phyloP scores from a whole-genome alignment of 1,284 basidiomycete species.

The Stygiomarasmius scandens region DNA sequence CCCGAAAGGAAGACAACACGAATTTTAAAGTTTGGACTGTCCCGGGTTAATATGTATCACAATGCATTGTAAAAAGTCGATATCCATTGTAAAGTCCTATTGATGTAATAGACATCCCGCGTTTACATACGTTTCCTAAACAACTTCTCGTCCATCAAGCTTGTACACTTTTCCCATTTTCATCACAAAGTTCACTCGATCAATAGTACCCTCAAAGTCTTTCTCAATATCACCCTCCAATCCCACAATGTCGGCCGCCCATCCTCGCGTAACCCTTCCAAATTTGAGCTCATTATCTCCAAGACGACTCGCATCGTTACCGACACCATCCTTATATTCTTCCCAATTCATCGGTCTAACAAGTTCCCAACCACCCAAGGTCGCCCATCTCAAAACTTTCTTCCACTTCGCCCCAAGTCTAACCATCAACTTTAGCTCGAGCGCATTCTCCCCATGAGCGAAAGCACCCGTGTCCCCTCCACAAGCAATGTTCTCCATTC shows the following conservation, averaged over 20 bases:
- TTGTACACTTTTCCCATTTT: conserved; percentile 58
- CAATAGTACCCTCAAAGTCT: conserved; percentile 52
- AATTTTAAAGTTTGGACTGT: no score
- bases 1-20: background rate
- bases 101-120: no score
- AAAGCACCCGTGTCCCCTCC: conserved; percentile 70
- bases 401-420: conserved; percentile 54
- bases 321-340: background rate
- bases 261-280: conserved; percentile 53
- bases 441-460: conserved; percentile 60
- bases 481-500: conserved; percentile 53
- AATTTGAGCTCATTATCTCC: conserved; percentile 64
- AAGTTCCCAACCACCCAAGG: conserved; percentile 61
- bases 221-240: conserved; percentile 49
- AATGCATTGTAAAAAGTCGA: no score
- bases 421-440: conserved; percentile 66
- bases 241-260: conserved; percentile 62
- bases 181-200: conserved; percentile 58
- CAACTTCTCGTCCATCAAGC: conserved; percentile 33
- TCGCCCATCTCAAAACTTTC: conserved; percentile 60
- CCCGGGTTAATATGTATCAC: no score
- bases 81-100: no score
- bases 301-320: conserved; percentile 25
- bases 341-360: conserved; percentile 57
- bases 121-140: background rate